Evolutionary conservation across 2,329 filamentous ascomycete genomes (phyloP).

Genomic region (Zymoseptoria brevis): DNA sequence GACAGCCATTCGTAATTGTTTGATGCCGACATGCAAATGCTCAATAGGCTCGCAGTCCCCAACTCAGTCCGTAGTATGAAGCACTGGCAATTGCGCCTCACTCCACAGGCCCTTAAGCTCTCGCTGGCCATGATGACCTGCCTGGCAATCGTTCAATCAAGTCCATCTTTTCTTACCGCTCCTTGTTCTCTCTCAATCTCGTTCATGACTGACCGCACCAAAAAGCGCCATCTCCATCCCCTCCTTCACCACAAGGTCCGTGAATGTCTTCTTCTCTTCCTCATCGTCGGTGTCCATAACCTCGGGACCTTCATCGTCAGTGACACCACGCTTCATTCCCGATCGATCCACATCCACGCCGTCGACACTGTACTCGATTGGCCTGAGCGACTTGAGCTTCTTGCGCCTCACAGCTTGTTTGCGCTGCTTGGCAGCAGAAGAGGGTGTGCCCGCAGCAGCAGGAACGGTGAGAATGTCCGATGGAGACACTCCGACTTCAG

Average conservation of each 20-base stretch:
- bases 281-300: background rate
- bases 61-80: too few species aligned
- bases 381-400: background rate
- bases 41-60: too few species aligned
- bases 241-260: background rate
- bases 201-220: background rate
- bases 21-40: background rate
- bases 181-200: background rate
- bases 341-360: background rate
- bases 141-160: background rate
- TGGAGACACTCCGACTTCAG: background rate
- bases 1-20: background rate
- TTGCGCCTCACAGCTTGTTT: background rate
- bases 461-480: background rate
- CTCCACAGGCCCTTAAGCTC: too few species aligned
- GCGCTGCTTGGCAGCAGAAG: background rate
- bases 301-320: background rate
- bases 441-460: background rate
- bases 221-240: background rate
- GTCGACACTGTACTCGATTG: background rate
- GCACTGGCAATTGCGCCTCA: too few species aligned
- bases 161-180: background rate
- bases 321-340: background rate
- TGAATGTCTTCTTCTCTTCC: background rate
- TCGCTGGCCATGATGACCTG: too few species aligned